These are phyloP conservation scores for Mycena leptocephala DNA, from an alignment of 768 basidiomycete genomes.

Conservation along the genomic window DNA sequence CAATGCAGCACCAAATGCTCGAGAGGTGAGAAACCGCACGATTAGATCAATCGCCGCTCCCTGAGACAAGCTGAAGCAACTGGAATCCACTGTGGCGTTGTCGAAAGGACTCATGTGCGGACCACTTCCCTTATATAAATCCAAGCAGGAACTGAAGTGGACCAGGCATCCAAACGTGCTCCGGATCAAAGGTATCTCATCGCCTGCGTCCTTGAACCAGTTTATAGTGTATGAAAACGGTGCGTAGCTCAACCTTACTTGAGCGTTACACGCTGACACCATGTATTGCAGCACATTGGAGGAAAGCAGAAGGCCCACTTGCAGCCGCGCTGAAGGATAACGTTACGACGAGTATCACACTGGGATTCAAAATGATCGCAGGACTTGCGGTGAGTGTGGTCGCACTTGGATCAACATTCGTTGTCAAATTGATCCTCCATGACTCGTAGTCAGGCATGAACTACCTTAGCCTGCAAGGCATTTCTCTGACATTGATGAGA, in stretches of 20 bases:
- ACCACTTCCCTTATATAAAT: too few species aligned
- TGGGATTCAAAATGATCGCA: neutral
- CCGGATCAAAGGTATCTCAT: neutral
- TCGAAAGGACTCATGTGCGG: neutral
- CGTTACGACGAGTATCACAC: neutral
- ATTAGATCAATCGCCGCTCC: too few species aligned
- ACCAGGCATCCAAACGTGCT: slow-evolving; percentile 6
- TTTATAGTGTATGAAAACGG: slow-evolving; percentile 10
- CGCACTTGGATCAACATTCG: neutral
- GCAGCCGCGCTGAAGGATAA: neutral
- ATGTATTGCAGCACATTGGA: too few species aligned
- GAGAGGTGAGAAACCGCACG: neutral
- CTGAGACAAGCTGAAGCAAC: neutral
- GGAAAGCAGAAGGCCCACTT: too few species aligned
- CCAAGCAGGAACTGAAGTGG: neutral
- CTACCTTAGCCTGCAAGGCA: neutral
- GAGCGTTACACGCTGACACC: too few species aligned
- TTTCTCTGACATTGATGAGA: neutral
- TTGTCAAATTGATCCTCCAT: neutral
- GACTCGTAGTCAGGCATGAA: neutral
- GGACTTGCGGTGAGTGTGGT: neutral
- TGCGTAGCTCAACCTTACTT: neutral
- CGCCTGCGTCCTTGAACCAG: neutral
- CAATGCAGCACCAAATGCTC: neutral
- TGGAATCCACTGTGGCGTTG: neutral